A percentile compares a stretch with the other conserved stretches of the same genome.
Evolutionary conservation across 2,329 filamentous ascomycete species (phyloP).

Genomic region (Periconia digitata): DNA sequence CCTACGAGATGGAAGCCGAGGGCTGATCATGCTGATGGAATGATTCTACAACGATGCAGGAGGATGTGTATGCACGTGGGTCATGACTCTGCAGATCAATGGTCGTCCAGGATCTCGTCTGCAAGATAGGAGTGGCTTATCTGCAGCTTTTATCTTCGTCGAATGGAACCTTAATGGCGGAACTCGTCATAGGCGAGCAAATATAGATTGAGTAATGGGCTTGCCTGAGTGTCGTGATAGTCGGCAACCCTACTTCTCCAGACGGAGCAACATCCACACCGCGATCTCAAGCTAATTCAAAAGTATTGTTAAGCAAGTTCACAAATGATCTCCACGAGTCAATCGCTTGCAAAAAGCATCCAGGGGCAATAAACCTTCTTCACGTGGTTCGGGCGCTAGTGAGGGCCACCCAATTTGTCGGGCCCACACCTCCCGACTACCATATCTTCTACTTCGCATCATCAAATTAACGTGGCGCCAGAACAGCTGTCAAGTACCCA

Average conservation of each 20-base stretch:
- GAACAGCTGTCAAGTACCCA: constrained; percentile 9
- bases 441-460: constrained; percentile 4
- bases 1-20: constrained; percentile 72
- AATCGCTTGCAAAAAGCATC: not conserved
- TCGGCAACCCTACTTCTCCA: not conserved
- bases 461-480: constrained; percentile 5
- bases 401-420: constrained; percentile 7
- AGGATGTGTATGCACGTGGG: not conserved
- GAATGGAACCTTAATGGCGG: not conserved
- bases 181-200: not conserved
- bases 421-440: constrained; percentile 2
- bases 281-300: not conserved
- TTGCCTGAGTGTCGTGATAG: not conserved
- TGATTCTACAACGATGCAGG: not conserved
- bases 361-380: constrained; percentile 10
- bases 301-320: not conserved
- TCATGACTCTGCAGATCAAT: not conserved
- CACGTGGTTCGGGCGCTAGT: constrained; percentile 10
- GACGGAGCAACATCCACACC: not conserved
- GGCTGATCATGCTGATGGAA: constrained; percentile 20
- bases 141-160: not conserved
- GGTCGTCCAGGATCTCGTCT: not conserved
- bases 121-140: not conserved
- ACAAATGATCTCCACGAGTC: not conserved
- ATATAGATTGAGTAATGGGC: not conserved